phyloP scores from a whole-genome alignment of 345 rosid genomes.

The Acer negundo region DNA sequence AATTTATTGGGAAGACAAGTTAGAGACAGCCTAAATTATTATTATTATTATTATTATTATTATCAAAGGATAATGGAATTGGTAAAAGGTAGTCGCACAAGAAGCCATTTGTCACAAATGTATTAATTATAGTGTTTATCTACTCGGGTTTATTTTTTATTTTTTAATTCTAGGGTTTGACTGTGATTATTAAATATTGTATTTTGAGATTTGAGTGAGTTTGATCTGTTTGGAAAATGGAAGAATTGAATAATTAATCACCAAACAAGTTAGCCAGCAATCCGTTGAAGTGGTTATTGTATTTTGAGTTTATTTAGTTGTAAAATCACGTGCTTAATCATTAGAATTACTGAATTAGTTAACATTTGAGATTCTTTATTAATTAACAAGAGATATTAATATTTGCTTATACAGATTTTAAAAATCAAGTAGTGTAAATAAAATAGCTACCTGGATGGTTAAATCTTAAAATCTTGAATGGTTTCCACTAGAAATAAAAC shows the following conservation, averaged over 20 bases:
- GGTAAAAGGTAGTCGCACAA: conserved; percentile 23
- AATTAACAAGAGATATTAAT: too few species aligned
- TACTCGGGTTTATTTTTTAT: not conserved
- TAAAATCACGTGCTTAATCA: too few species aligned
- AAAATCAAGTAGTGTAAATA: too few species aligned
- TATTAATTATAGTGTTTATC: not conserved
- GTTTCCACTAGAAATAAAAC: not conserved
- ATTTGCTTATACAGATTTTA: too few species aligned
- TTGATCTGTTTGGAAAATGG: not conserved
- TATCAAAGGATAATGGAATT: conserved; percentile 7
- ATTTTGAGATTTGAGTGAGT: not conserved
- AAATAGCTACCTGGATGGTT: too few species aligned
- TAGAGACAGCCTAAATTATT: conserved; percentile 6
- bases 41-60: not conserved
- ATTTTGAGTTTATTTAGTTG: too few species aligned
- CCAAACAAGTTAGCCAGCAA: not conserved
- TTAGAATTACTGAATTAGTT: too few species aligned
- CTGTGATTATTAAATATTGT: not conserved
- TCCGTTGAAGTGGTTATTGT: too few species aligned
- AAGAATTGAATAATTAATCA: not conserved
- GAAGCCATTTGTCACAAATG: conserved; percentile 34
- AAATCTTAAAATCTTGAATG: too few species aligned
- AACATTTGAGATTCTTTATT: too few species aligned
- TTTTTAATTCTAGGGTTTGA: conserved; percentile 7
- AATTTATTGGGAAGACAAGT: conserved; percentile 25